phyloP scores from a whole-genome alignment of 805 yeast genomes.

The Pichia sporocuriosa region DNA sequence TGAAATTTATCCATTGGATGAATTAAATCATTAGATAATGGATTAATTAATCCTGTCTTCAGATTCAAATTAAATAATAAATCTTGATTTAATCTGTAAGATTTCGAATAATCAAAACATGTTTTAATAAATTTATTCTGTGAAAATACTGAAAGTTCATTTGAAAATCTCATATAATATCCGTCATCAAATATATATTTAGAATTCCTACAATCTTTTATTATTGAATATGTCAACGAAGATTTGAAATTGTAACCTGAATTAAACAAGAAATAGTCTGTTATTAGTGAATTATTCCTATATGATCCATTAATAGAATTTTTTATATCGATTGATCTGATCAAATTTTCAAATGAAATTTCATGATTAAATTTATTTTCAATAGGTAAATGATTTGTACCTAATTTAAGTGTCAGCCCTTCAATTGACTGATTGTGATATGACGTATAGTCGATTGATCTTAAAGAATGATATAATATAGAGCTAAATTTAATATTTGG shows the following conservation, averaged over 20 bases:
- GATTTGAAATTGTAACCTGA: constrained; percentile 43
- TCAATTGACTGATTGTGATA: constrained; percentile 36
- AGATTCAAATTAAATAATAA: constrained; percentile 21
- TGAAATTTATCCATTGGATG: constrained; percentile 47
- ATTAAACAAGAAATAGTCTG: constrained; percentile 30
- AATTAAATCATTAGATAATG: constrained; percentile 17
- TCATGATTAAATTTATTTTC: constrained; percentile 39
- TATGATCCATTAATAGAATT: constrained; percentile 12
- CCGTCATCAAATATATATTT: constrained; percentile 40
- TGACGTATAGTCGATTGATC: constrained; percentile 43
- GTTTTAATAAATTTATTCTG: constrained; percentile 35
- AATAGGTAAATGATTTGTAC: constrained; percentile 29
- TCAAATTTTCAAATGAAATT: constrained; percentile 36
- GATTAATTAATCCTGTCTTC: constrained; percentile 24
- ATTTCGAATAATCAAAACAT: constrained; percentile 34
- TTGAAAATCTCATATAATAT: constrained; percentile 25
- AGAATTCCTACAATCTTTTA: constrained; percentile 40
- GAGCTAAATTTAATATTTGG: constrained; percentile 36
- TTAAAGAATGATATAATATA: constrained; percentile 35
- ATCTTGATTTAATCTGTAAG: constrained; percentile 18
- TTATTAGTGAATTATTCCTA: constrained; percentile 27
- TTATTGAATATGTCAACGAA: constrained; percentile 33
- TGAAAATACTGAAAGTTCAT: constrained; percentile 23
- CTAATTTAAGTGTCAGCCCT: constrained; percentile 38
- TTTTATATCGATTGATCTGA: constrained; percentile 33